These are phyloP conservation scores for Sambucus nigra DNA, from an alignment of 129 eudicot species.

Conservation along the genomic window DNA sequence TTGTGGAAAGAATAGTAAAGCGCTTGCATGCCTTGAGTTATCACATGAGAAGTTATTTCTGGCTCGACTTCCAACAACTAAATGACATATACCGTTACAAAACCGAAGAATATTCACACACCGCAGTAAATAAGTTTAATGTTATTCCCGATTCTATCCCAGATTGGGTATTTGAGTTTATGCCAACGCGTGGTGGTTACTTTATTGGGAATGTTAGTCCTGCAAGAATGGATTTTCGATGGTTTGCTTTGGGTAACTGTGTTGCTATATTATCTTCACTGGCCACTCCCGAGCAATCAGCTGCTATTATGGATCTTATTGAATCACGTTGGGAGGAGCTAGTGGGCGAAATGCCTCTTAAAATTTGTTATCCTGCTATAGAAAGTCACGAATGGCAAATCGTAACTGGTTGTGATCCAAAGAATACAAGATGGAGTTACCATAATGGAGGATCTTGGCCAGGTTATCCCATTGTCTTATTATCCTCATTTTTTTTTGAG, in stretches of 20 bases:
- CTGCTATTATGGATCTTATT: conserved; percentile 77
- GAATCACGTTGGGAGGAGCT: conserved; percentile 79
- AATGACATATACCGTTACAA: conserved; percentile 74
- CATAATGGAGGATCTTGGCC: conserved; percentile 94
- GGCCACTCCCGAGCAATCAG: conserved; percentile 73
- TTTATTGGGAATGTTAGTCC: conserved; percentile 85
- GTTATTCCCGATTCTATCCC: conserved; percentile 85
- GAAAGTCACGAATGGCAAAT: conserved; percentile 76
- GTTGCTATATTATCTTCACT: conserved; percentile 60
- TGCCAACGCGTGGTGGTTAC: conserved; percentile 84
- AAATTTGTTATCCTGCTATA: conserved; percentile 58
- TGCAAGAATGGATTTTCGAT: conserved; percentile 74
- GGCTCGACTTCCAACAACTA: conserved; percentile 74
- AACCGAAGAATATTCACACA: conserved; percentile 76
- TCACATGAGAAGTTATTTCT: conserved; percentile 80
- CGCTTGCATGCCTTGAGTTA: conserved; percentile 66
- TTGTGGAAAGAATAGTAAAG: conserved; percentile 59
- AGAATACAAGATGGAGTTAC: conserved; percentile 84
- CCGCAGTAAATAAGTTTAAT: conserved; percentile 75
- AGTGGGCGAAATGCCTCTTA: conserved; percentile 74
- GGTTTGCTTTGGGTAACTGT: conserved; percentile 82
- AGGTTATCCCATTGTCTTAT: conserved; percentile 27
- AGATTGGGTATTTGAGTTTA: conserved; percentile 75
- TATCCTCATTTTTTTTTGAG: background rate
- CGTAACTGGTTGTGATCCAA: conserved; percentile 76